Percentiles rank a stretch among this genome's conserved stretches.
phyloP scores from a whole-genome alignment of 2,329 filamentous ascomycete genomes.

The Westerdykella sp. region DNA sequence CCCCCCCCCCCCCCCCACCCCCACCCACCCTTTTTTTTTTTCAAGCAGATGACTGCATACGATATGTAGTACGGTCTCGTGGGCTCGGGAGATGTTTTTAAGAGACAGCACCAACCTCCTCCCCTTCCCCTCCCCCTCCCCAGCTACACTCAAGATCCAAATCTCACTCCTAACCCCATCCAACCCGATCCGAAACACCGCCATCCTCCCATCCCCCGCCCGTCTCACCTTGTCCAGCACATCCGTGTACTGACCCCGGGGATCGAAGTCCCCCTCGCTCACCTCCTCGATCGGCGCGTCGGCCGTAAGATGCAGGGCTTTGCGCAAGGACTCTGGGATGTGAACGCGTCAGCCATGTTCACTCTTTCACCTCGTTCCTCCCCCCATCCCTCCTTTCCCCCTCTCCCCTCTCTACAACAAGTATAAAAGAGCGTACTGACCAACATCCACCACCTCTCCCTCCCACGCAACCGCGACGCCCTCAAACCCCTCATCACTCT shows the following conservation, averaged over 20 bases:
- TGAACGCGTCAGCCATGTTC: constrained; percentile 17
- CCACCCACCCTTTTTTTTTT: too few species aligned
- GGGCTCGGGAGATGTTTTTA: too few species aligned
- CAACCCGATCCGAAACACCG: constrained; percentile 65
- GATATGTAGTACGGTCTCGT: too few species aligned
- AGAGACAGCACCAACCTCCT: constrained; percentile 70
- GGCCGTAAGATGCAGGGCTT: constrained; percentile 25
- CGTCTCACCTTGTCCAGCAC: constrained; percentile 63
- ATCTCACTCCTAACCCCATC: constrained; percentile 66
- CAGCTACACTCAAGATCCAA: constrained; percentile 68
- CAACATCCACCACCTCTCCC: constrained; percentile 51
- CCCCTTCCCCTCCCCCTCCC: constrained; percentile 51
- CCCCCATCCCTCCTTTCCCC: background rate
- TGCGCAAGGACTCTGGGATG: constrained; percentile 53
- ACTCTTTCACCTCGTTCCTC: background rate
- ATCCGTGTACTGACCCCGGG: constrained; percentile 60
- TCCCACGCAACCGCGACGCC: constrained; percentile 63
- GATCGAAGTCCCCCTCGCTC: constrained; percentile 67
- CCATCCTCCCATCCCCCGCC: constrained; percentile 61
- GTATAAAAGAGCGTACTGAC: too few species aligned
- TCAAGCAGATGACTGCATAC: too few species aligned
- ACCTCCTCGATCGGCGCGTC: constrained; percentile 58
- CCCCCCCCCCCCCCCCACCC: too few species aligned
- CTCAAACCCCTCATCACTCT: constrained; percentile 81
- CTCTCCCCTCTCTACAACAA: too few species aligned